These are phyloP conservation scores for Pseudovirgaria hyperparasitica DNA, from an alignment of 2,329 filamentous ascomycete species.

Conservation along the genomic window DNA sequence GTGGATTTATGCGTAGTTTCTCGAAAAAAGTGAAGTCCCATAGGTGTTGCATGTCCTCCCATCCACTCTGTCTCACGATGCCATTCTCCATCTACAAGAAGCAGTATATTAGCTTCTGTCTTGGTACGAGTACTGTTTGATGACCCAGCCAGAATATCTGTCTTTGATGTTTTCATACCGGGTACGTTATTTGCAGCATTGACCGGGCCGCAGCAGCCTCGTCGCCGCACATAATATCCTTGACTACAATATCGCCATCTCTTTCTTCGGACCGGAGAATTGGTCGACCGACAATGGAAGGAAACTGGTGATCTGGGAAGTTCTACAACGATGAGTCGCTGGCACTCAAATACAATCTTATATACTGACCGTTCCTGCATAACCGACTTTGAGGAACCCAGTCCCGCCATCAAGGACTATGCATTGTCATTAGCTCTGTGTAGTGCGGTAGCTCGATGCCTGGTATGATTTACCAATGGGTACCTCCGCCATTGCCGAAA, in stretches of 20 bases:
- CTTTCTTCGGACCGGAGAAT: constrained; percentile 94
- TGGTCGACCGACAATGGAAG: constrained; percentile 92
- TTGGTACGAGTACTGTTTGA: too few species aligned
- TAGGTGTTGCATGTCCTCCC: constrained; percentile 99
- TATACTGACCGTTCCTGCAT: constrained; percentile 65
- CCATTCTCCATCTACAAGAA: constrained; percentile 82
- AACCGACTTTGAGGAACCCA: constrained; percentile 98
- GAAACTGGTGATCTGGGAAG: constrained; percentile 97
- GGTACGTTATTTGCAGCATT: constrained; percentile 97
- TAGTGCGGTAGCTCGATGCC: constrained; percentile 1
- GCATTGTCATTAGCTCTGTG: constrained; percentile 16
- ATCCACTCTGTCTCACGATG: constrained; percentile 97
- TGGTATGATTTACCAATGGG: constrained; percentile 31
- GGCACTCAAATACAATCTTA: constrained; percentile 1
- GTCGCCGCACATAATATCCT: constrained; percentile 99
- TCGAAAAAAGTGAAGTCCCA: constrained; percentile 99
- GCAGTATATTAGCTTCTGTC: too few species aligned
- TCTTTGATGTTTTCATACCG: constrained; percentile 52
- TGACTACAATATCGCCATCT: constrained; percentile 61
- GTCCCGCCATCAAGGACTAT: constrained; percentile 98
- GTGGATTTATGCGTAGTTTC: constrained; percentile 87
- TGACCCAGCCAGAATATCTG: too few species aligned
- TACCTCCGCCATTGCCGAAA: constrained; percentile 30
- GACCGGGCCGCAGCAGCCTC: constrained; percentile 90
- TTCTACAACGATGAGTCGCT: constrained; percentile 44